Evolutionary conservation across 805 yeast species (phyloP).

Genomic region (Priceomyces melissophilus): DNA sequence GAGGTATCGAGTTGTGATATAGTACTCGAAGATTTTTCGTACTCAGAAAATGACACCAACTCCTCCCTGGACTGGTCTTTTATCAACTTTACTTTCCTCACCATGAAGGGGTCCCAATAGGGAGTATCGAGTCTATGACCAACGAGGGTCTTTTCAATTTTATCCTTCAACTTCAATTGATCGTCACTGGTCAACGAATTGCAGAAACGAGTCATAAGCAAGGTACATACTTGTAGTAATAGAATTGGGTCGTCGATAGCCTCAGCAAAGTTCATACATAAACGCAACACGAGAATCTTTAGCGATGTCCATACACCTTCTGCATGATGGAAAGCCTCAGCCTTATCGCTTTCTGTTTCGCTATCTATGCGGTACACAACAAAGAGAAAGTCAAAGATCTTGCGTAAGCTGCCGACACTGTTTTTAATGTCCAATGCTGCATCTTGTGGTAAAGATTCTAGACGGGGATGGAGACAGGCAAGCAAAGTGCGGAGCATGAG

Average conservation of each 20-base stretch:
- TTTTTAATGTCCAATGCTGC: constrained; percentile 4
- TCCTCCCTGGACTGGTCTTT: constrained; percentile 26
- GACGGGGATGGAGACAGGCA: constrained; percentile 44
- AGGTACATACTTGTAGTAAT: constrained; percentile 43
- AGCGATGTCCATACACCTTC: constrained; percentile 49
- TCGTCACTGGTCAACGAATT: constrained; percentile 56
- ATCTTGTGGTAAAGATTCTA: constrained; percentile 13
- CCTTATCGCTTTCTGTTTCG: constrained; percentile 24
- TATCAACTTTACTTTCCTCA: constrained; percentile 47
- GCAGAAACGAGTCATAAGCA: constrained; percentile 54
- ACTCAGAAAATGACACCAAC: constrained; percentile 38
- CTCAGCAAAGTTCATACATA: constrained; percentile 53
- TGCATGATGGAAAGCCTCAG: constrained; percentile 18
- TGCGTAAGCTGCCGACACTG: constrained; percentile 22
- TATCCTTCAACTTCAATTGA: constrained; percentile 44
- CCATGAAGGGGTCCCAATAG: constrained; percentile 74
- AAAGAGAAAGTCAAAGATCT: constrained; percentile 48
- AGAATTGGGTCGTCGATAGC: constrained; percentile 42
- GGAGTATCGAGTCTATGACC: constrained; percentile 24
- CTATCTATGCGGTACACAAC: constrained; percentile 51
- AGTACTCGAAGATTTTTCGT: constrained; percentile 12
- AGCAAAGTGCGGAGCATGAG: constrained; percentile 67
- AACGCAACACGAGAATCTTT: constrained; percentile 52
- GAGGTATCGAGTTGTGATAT: not conserved
- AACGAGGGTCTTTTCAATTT: constrained; percentile 20